A percentile compares a stretch with the other conserved stretches of the same genome.
These are phyloP conservation scores for Termitomyces sp. DNA, from an alignment of 768 basidiomycete genomes.

Conservation along the genomic window DNA sequence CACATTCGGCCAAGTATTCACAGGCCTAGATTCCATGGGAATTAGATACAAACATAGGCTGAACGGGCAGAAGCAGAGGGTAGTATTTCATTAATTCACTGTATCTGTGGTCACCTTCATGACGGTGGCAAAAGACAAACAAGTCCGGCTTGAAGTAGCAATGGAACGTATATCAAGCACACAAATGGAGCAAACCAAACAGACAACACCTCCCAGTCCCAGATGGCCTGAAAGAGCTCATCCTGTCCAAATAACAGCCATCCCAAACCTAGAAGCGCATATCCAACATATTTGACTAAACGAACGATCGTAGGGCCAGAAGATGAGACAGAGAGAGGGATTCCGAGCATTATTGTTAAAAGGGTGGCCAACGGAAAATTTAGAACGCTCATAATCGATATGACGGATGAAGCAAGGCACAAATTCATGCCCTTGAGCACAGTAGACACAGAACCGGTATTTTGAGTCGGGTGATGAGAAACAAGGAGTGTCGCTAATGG, in stretches of 20 bases:
- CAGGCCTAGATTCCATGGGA: not conserved
- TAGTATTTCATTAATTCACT: not conserved
- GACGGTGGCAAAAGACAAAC: constrained; percentile 39
- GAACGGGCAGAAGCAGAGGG: not conserved
- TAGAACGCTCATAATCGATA: constrained; percentile 80
- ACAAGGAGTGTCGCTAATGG: constrained; percentile 28
- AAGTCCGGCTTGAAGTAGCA: constrained; percentile 67
- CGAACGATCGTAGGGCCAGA: constrained; percentile 20
- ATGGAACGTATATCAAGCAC: constrained; percentile 72
- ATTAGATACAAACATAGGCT: not conserved
- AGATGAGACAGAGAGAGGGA: constrained; percentile 54
- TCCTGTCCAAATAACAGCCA: constrained; percentile 48
- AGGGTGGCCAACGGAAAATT: constrained; percentile 87
- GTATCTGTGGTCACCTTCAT: not conserved
- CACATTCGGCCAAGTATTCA: too few species aligned
- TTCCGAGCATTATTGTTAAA: constrained; percentile 58
- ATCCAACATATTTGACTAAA: constrained; percentile 29
- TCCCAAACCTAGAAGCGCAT: constrained; percentile 46
- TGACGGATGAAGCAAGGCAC: constrained; percentile 79
- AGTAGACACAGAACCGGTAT: constrained; percentile 33
- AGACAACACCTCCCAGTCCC: constrained; percentile 75
- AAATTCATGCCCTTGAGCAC: constrained; percentile 73
- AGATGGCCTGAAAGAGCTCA: constrained; percentile 48
- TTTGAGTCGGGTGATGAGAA: constrained; percentile 15
- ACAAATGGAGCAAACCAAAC: constrained; percentile 84